phyloP scores from a whole-genome alignment of 306 rosid species.

The Quercus engelmannii region DNA sequence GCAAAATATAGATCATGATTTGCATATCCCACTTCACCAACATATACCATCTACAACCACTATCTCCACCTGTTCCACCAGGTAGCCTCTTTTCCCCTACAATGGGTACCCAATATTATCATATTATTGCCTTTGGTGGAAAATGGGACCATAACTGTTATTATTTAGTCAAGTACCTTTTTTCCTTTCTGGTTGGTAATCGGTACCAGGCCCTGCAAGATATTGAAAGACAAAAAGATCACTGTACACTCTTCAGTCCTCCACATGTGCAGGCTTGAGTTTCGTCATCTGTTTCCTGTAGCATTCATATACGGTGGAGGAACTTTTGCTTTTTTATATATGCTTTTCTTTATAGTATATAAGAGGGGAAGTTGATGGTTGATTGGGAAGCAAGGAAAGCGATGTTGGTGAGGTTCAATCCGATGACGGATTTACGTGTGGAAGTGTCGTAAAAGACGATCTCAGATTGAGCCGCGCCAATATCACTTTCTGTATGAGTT shows the following conservation, averaged over 20 bases:
- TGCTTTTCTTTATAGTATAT: neutral
- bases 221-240: conserved; percentile 32
- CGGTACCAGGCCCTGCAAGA: conserved; percentile 27
- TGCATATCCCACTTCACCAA: conserved; percentile 25
- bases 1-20: conserved; percentile 28
- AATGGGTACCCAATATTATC: conserved; percentile 41
- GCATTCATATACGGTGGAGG: conserved; percentile 19
- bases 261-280: conserved; percentile 10
- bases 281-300: conserved; percentile 21
- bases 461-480: conserved; percentile 99
- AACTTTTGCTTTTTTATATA: conserved; percentile 10
- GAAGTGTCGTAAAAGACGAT: conserved; percentile 61
- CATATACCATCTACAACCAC: conserved; percentile 31
- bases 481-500: conserved; percentile 66
- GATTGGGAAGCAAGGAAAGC: conserved; percentile 55
- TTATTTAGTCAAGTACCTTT: conserved; percentile 44
- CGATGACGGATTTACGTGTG: conserved; percentile 79
- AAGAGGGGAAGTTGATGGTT: conserved; percentile 23
- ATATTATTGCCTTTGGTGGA: conserved; percentile 29
- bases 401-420: conserved; percentile 99
- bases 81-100: conserved; percentile 35
- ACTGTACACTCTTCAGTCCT: conserved; percentile 25
- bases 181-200: conserved; percentile 45
- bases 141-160: conserved; percentile 52
- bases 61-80: conserved; percentile 53